A percentile compares a stretch with the other conserved stretches of the same genome.
Conservation (phyloP, 2,329 filamentous ascomycete genomes). For the Arthrobotrys sphaeroides region DNA sequence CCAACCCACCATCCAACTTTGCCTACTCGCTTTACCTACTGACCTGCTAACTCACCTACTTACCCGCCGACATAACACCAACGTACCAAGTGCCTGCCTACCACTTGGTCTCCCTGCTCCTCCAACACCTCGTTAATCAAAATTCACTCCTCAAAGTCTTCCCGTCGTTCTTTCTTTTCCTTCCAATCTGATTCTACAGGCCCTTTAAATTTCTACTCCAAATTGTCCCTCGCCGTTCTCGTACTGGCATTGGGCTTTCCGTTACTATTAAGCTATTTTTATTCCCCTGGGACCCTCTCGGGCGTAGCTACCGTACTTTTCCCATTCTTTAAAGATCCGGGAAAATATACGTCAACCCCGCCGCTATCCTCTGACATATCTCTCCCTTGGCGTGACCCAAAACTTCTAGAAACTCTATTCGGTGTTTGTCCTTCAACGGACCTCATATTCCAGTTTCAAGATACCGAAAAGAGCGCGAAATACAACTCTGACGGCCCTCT, state of each 20-base stretch:
- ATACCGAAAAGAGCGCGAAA: conserved; percentile 27
- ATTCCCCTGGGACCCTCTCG: conserved; percentile 24
- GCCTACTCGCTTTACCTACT: background rate
- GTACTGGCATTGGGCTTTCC: conserved; percentile 37
- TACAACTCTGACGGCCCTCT: conserved; percentile 31
- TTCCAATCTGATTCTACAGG: conserved; percentile 1
- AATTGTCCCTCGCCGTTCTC: conserved; percentile 17
- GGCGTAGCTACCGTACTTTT: conserved; percentile 35
- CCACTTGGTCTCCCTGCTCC: conserved; percentile 10
- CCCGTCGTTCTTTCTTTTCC: conserved; percentile 49
- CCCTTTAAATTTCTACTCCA: conserved; percentile 7
- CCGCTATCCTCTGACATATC: conserved; percentile 40
- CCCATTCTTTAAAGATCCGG: conserved; percentile 30
- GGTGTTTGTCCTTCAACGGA: conserved; percentile 53
- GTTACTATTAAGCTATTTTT: conserved; percentile 15
- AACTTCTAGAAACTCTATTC: conserved; percentile 52
- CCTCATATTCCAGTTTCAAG: conserved; percentile 37
- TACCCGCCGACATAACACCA: background rate
- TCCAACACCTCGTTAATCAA: conserved; percentile 35
- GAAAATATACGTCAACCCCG: conserved; percentile 39
- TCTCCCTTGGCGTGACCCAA: conserved; percentile 47
- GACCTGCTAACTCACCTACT: background rate
- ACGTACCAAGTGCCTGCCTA: conserved; percentile 9
- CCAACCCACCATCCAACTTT: conserved; percentile 17
- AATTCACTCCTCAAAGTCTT: conserved; percentile 52